Percentiles rank a stretch among this genome's conserved stretches.
Conservation (phyloP, 805 yeast genomes). For the Barnettozyma sp. region DNA sequence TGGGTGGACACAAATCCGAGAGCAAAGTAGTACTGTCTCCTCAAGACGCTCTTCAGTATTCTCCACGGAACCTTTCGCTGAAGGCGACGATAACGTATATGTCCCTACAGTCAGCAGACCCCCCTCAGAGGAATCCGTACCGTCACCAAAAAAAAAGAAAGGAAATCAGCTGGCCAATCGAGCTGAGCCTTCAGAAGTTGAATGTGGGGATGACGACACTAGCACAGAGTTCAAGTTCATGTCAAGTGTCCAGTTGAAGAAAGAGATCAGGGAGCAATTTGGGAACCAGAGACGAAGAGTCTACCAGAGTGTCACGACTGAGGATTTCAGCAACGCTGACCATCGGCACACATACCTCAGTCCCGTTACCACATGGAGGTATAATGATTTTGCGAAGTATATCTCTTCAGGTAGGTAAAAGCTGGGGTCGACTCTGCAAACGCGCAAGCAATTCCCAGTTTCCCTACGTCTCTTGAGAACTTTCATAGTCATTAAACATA, state of each 20-base stretch:
- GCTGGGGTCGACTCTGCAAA: background rate
- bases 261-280: background rate
- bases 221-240: background rate
- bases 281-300: background rate
- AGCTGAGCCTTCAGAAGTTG: background rate
- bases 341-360: background rate
- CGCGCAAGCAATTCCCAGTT: no score
- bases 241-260: background rate
- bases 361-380: background rate
- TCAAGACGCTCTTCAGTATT: conserved; percentile 8
- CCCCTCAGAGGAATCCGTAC: background rate
- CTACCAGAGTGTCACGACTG: background rate
- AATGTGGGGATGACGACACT: background rate
- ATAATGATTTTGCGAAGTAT: background rate
- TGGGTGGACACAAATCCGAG: no score
- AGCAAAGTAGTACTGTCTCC: background rate
- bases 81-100: background rate
- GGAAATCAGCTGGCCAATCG: background rate
- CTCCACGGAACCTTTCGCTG: conserved; percentile 1
- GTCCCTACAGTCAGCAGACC: background rate
- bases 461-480: no score
- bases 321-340: background rate
- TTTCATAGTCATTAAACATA: no score
- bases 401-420: background rate
- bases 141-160: background rate